These are phyloP conservation scores for Phallus indusiatus DNA, from an alignment of 768 basidiomycete genomes.

Conservation along the genomic window DNA sequence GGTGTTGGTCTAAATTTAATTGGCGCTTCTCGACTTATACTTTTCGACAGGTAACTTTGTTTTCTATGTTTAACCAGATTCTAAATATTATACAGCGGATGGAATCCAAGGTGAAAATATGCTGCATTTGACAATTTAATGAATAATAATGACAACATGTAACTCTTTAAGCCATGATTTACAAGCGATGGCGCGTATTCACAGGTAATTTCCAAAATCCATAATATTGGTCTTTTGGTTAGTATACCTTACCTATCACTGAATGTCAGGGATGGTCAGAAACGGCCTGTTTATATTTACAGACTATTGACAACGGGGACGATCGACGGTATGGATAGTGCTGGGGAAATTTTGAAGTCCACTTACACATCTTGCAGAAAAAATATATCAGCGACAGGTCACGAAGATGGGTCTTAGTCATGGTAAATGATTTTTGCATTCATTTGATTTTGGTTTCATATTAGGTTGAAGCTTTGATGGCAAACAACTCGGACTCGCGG, in stretches of 20 bases:
- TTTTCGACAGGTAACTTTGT: constrained; percentile 52
- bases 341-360: not conserved
- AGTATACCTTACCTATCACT: not conserved
- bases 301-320: constrained; percentile 78
- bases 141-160: not conserved
- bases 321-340: constrained; percentile 62
- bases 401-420: constrained; percentile 88
- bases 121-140: not conserved
- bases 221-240: not conserved
- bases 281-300: constrained; percentile 83
- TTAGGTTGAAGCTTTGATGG: constrained; percentile 51
- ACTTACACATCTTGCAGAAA: constrained; percentile 39
- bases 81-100: constrained; percentile 39
- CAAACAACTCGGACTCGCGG: constrained; percentile 33
- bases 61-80: not conserved
- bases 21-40: constrained; percentile 79
- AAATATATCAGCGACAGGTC: constrained; percentile 89
- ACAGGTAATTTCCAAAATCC: constrained; percentile 47
- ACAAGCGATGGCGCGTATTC: constrained; percentile 96
- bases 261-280: constrained; percentile 77
- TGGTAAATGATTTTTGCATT: constrained; percentile 40
- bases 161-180: constrained; percentile 59
- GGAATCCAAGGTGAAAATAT: constrained; percentile 74
- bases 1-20: constrained; percentile 91
- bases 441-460: constrained; percentile 7